These are phyloP conservation scores for Wickerhamomyces strasburgensis DNA, from an alignment of 805 yeast genomes.

Conservation along the genomic window DNA sequence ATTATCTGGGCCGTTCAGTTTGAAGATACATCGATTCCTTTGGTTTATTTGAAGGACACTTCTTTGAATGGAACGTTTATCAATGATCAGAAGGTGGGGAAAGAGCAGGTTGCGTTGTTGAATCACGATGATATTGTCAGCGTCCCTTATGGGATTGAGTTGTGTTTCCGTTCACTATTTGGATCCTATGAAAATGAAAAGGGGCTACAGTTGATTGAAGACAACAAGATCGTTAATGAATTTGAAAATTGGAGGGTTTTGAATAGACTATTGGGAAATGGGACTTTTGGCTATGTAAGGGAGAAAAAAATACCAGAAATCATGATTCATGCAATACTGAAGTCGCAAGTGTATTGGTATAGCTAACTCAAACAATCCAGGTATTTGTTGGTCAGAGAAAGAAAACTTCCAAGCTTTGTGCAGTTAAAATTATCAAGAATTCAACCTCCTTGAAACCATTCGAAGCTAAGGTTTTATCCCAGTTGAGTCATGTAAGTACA, in stretches of 20 bases:
- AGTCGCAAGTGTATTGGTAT: too few species aligned
- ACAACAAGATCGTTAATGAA: conserved; percentile 18
- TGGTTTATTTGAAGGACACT: conserved; percentile 44
- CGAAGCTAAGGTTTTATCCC: conserved; percentile 40
- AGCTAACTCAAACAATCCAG: too few species aligned
- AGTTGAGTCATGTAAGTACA: conserved; percentile 36
- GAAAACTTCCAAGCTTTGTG: conserved; percentile 32
- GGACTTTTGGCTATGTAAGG: conserved; percentile 55
- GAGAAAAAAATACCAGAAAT: too few species aligned
- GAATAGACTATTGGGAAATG: conserved; percentile 42
- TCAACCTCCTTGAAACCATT: conserved; percentile 27
- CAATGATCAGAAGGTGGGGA: conserved; percentile 31
- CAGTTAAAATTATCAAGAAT: conserved; percentile 43
- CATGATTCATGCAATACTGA: too few species aligned
- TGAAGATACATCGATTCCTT: conserved; percentile 41
- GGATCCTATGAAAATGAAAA: conserved; percentile 13
- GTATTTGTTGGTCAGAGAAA: conserved; percentile 30
- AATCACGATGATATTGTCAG: conserved; percentile 35
- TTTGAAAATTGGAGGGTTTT: conserved; percentile 39
- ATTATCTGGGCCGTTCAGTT: conserved; percentile 44
- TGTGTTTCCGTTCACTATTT: conserved; percentile 19
- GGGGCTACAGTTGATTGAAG: conserved; percentile 15
- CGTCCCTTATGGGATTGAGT: conserved; percentile 29
- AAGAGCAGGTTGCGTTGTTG: conserved; percentile 31
- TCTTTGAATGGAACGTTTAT: conserved; percentile 49